phyloP scores from a whole-genome alignment of 805 yeast genomes.

The Dipodascus geniculatus region DNA sequence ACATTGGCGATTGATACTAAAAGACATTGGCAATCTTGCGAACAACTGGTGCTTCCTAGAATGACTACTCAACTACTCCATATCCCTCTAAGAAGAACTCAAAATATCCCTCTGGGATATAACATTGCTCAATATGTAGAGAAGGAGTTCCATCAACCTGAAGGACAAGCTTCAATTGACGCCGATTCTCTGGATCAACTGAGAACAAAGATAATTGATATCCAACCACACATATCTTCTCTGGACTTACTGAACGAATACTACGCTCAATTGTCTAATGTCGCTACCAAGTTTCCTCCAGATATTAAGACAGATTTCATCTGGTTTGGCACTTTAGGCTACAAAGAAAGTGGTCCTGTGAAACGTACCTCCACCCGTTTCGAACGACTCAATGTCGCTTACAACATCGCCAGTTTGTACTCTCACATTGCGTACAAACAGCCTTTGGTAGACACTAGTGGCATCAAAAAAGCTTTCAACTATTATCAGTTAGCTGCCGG shows the following conservation, averaged over 20 bases:
- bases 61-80: slow-evolving; percentile 31
- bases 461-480: slow-evolving; percentile 49
- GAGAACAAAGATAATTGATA: slow-evolving; percentile 14
- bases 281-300: slow-evolving; percentile 44
- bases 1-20: too few relatives aligned
- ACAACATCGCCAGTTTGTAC: slow-evolving; percentile 56
- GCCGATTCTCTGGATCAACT: slow-evolving; percentile 21
- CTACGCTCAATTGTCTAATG: slow-evolving; percentile 11
- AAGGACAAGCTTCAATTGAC: slow-evolving; percentile 32
- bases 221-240: slow-evolving; percentile 5
- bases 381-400: slow-evolving; percentile 53
- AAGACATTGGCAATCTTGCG: too few relatives aligned
- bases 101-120: slow-evolving; percentile 30
- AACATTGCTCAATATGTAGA: slow-evolving; percentile 35
- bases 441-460: slow-evolving; percentile 37
- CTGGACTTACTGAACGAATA: slow-evolving; percentile 10
- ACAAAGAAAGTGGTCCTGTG: slow-evolving; percentile 38
- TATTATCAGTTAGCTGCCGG: slow-evolving; percentile 67
- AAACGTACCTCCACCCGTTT: slow-evolving; percentile 37
- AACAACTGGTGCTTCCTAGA: not conserved
- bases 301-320: slow-evolving; percentile 43
- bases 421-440: slow-evolving; percentile 43
- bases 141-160: slow-evolving; percentile 34
- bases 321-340: slow-evolving; percentile 66
- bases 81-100: slow-evolving; percentile 41